Percentiles rank a stretch among this genome's conserved stretches.
Evolutionary conservation across 2,329 filamentous ascomycete genomes (phyloP).

Genomic region (Leptoxyphium fumago): DNA sequence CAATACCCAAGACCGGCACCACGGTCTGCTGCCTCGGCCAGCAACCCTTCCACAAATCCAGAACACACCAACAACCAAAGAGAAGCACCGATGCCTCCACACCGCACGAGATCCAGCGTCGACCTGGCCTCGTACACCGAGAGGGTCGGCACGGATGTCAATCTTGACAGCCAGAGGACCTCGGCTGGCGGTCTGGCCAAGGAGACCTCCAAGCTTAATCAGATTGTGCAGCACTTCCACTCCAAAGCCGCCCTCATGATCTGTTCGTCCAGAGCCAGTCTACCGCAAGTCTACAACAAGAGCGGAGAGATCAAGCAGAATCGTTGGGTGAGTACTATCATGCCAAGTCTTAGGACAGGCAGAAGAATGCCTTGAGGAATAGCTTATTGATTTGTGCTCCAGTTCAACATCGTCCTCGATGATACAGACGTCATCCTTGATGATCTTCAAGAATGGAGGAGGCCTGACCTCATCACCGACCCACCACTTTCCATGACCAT

Average conservation of each 20-base stretch:
- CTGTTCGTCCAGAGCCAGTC: slow-evolving; percentile 61
- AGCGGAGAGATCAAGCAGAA: slow-evolving; percentile 55
- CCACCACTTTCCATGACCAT: slow-evolving; percentile 74
- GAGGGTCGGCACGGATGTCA: slow-evolving; percentile 35
- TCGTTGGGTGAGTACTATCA: slow-evolving; percentile 57
- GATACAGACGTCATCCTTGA: slow-evolving; percentile 80
- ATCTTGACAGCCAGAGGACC: slow-evolving; percentile 20
- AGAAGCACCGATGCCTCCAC: slow-evolving; percentile 35
- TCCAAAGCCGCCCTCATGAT: slow-evolving; percentile 76
- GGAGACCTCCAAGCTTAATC: slow-evolving; percentile 63
- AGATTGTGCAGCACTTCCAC: slow-evolving; percentile 94
- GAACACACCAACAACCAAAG: slow-evolving; percentile 56
- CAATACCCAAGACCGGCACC: slow-evolving; percentile 70
- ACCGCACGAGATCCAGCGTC: slow-evolving; percentile 39
- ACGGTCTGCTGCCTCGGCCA: slow-evolving; percentile 56
- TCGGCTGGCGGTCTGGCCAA: slow-evolving; percentile 42
- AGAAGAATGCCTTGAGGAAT: too few relatives aligned
- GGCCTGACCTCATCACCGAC: slow-evolving; percentile 59
- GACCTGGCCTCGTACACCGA: slow-evolving; percentile 35
- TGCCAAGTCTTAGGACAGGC: background rate
- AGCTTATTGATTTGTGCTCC: slow-evolving; percentile 1
- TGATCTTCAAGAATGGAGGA: slow-evolving; percentile 69
- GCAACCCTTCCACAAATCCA: slow-evolving; percentile 57
- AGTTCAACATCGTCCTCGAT: slow-evolving; percentile 93
- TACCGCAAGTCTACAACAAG: slow-evolving; percentile 43